These are phyloP conservation scores for Scutellaria barbata DNA, from an alignment of 257 asterid species.

Conservation along the genomic window DNA sequence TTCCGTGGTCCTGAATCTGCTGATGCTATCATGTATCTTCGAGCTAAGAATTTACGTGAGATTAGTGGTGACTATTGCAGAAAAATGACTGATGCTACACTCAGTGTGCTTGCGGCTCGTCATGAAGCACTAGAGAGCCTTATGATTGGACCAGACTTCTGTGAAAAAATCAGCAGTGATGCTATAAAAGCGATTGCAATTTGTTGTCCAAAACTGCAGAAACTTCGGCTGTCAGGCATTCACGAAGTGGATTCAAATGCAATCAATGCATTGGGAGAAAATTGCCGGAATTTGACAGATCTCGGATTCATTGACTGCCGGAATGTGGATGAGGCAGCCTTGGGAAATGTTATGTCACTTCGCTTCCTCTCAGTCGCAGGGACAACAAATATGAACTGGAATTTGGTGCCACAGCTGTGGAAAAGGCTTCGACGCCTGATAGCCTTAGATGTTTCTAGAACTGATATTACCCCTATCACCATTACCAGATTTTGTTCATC, in stretches of 20 bases:
- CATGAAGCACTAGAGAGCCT: constrained; percentile 78
- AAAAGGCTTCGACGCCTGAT: constrained; percentile 60
- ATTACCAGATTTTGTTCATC: constrained; percentile 58
- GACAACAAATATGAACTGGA: constrained; percentile 65
- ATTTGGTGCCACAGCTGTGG: constrained; percentile 57
- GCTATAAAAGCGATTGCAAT: constrained; percentile 71
- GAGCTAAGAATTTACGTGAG: constrained; percentile 64
- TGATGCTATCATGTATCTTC: constrained; percentile 65
- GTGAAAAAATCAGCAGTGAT: constrained; percentile 74
- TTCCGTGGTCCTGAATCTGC: constrained; percentile 84
- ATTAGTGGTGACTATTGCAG: constrained; percentile 71
- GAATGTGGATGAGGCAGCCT: constrained; percentile 61
- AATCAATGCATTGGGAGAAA: constrained; percentile 68
- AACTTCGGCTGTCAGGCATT: constrained; percentile 72
- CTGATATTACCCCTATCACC: constrained; percentile 53
- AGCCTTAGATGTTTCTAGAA: constrained; percentile 84
- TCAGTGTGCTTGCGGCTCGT: constrained; percentile 75
- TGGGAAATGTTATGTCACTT: constrained; percentile 63
- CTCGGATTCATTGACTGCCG: constrained; percentile 78
- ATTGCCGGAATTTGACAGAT: constrained; percentile 60
- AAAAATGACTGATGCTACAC: constrained; percentile 74
- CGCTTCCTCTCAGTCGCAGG: constrained; percentile 82
- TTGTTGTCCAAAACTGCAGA: constrained; percentile 66
- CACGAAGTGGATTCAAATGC: constrained; percentile 71
- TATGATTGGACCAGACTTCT: constrained; percentile 82